Evolutionary conservation across 2,329 filamentous ascomycete species (phyloP), one percentile per base, ranked within the genome.

Genomic region (Parastagonospora nodorum): DNA sequence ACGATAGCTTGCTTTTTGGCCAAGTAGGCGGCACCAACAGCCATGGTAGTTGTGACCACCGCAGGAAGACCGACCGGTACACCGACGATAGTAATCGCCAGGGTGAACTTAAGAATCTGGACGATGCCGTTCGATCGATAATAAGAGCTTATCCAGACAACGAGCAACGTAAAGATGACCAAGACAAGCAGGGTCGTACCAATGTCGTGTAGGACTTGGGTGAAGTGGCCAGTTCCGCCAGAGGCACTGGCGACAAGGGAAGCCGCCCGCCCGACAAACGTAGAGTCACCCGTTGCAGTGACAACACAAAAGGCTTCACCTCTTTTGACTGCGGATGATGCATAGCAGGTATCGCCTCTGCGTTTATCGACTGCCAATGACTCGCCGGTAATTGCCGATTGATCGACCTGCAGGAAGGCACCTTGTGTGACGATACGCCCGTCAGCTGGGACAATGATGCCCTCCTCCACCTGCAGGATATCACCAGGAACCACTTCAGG

Each of bases 21-120:
- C 52, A 96, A 85, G 76, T 94, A 94, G 58, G 90, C 89, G 60
- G 91, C 91, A 79, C 91, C 91, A 74, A 96, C 91, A 73, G 91
- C 91, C 90, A 96, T 94, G 72, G 91, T 96, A 65, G 91, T 96
- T 67, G 92, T 96, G 54, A 95, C 90, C 78, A 96, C 91, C 64
- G 90, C 91, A 53, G 91, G 91, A 60, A 96, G 89, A 87, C 91
- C 91, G 77, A 96, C 91, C 47, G 91, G 91, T 24, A 96, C 91
- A 83, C 91, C 91, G 56, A 95, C 89, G 60, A 96, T 93, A 66
- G 90, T 94, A 66, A 96, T 92, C 61, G 89, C 90, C 38, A 96
- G 82, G 48, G 91, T 94, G 79, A 91, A 94, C 60, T 89, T 82
- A 41, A 96, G 85, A 53, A 96, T 95, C 5, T 77, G 76, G 57